Evolutionary conservation across 2,329 filamentous ascomycete species (phyloP).

Genomic region (Scedosporium minutisporum): DNA sequence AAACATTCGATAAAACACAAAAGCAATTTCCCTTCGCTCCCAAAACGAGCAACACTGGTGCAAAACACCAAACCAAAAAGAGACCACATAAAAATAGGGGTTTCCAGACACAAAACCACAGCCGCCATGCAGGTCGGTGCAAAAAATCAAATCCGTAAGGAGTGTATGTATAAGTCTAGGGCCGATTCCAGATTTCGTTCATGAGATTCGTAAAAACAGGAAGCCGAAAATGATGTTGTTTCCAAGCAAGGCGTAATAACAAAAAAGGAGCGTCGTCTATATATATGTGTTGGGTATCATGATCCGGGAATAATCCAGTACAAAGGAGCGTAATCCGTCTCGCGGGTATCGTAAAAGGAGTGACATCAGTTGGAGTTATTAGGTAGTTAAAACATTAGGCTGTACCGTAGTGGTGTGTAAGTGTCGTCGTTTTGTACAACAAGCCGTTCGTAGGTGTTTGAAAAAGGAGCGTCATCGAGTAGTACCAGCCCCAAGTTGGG

Average conservation of each 20-base stretch:
- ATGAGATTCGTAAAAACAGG: neutral
- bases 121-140: slow-evolving; percentile 5
- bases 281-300: neutral
- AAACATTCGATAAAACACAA: neutral
- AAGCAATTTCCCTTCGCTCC: neutral
- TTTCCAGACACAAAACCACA: slow-evolving; percentile 4
- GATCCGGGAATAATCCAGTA: slow-evolving; percentile 4
- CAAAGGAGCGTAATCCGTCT: slow-evolving; percentile 4
- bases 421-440: neutral
- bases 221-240: neutral
- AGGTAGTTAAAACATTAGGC: slow-evolving; percentile 1
- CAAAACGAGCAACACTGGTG: neutral
- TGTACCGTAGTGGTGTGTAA: slow-evolving; percentile 1
- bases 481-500: neutral
- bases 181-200: neutral
- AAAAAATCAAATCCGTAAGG: neutral
- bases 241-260: neutral
- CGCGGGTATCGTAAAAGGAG: neutral
- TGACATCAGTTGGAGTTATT: neutral
- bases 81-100: neutral
- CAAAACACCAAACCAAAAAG: neutral
- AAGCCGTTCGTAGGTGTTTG: neutral
- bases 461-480: slow-evolving; percentile 2
- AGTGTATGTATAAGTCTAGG: slow-evolving; percentile 1
- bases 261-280: slow-evolving; percentile 3